Base-by-base conservation (phyloP, 202 grass and related monocot species). In the Panicum virgatum region DNA sequence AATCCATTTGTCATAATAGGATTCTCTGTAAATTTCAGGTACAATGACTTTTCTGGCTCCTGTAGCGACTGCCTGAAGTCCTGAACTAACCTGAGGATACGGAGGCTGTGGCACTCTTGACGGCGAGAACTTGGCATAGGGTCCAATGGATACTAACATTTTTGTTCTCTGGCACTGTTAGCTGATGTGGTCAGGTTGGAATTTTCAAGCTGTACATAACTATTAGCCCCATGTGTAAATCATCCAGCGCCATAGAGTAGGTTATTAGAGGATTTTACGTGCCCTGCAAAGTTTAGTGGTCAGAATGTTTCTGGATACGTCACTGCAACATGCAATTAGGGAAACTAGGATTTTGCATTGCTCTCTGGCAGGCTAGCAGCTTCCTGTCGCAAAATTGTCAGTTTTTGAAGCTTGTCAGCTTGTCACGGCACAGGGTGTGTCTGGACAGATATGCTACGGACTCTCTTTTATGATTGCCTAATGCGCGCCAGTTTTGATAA, bases 21-120 rank as follows among this genome's bases (percentile, higher is more conserved):
- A n/a, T 46, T 57, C 34, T 25, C 11, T 36, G 18, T 65, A 39
- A 66, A 87, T 87, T 83, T 83, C 73, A 87, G 85, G 73, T 64
- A 83, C 56, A 5, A 51, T n/a, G 62, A 62, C 63, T 71, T 63
- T 44, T 65, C 46, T 0, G 66, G 54, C 66, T 67, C 80, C 53
- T 77, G 57, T 82, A 82, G 56, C 25, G 67, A 71, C 54, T 66
- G 58, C 80, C 80, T 78, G 48, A 37, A 38, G 50, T 73, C 45
- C 69, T 12, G 45, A 48, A 78, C 85, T 82, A 72, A 82, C 79
- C 19, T 63, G 66, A 37, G 37, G 73, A 72, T 62, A 63, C 25
- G 3, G 72, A 76, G 34, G 36, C 47, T 7, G 53, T 60, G 68
- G 85, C 53, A 63, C 72, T 54, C 44, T 8, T 53, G 19, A 43